Base-by-base conservation (phyloP, 257 asterid species). In the Jasminum sambac region DNA sequence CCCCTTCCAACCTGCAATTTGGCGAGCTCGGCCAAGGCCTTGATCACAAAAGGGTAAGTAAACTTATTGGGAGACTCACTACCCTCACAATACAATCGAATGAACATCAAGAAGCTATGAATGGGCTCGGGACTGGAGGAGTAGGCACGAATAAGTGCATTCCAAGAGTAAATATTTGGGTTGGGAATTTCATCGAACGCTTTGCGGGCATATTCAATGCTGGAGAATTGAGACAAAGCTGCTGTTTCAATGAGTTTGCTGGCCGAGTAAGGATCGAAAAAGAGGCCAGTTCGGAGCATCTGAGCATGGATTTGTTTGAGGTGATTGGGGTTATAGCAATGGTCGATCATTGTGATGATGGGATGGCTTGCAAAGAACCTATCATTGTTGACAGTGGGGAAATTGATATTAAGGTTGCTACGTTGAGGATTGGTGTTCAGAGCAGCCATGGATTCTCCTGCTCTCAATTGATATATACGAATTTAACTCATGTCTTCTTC, bases 21-120 rank as follows among this genome's bases (percentile, higher is more conserved):
- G 9, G 68, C 78, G 21, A 88, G 77, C 82, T 88, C 79, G 7
- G 88, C 88, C 16, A 77, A 74, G 66, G 98, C 96, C 70, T 88
- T 92, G 78, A 90, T 75, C 61, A 83, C 89, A 64, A 88, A 92
- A n/a, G 98, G 97, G 78, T 77, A 90, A 1, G 98, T 90, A 23
- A 87, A 90, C 25, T 89, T 88, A 60, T 83, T 84, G 64, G 96
- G 95, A 38, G 37, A 72, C 63, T 86, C 91, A 62, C 30, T 19
- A 64, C 88, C 65, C 23, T 79, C 81, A 34, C 64, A 61, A 75
- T 84, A 80, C 70, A 89, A 76, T 2, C 82, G 82, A 3, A 81
- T 58, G 60, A 87, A 89, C 70, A 83, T 65, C 12, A 76, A 63
- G 13, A 86, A 67, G 60, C 87, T 64, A 36, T 50, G 30, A 34